Percentiles rank a stretch among this genome's conserved stretches.
phyloP scores from a whole-genome alignment of 2,329 filamentous ascomycete genomes.

The Aspergillus felis region DNA sequence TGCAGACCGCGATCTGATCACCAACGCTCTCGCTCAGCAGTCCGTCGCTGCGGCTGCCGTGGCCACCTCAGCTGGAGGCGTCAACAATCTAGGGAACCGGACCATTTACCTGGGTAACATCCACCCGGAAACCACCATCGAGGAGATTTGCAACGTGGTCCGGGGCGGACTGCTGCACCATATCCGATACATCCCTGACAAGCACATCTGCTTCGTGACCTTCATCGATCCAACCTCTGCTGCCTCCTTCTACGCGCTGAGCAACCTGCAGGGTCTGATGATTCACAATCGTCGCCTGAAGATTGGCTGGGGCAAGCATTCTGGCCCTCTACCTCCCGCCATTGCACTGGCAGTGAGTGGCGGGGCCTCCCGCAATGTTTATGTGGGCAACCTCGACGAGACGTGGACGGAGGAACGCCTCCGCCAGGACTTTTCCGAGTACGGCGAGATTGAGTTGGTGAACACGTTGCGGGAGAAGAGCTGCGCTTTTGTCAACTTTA shows the following conservation, averaged over 20 bases:
- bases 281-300: constrained; percentile 97
- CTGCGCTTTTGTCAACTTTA: constrained; percentile 99
- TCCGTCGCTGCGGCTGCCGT: constrained; percentile 96
- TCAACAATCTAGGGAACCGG: constrained; percentile 94
- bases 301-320: constrained; percentile 99
- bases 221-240: constrained; percentile 98
- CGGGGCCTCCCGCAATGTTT: constrained; percentile 96
- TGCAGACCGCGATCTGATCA: constrained; percentile 93
- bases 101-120: constrained; percentile 99
- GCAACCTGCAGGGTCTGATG: constrained; percentile 97
- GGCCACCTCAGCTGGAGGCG: constrained; percentile 90
- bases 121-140: constrained; percentile 96
- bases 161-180: constrained; percentile 93
- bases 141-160: constrained; percentile 99
- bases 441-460: constrained; percentile 94
- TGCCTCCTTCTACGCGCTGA: constrained; percentile 94
- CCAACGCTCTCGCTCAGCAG: constrained; percentile 92
- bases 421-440: constrained; percentile 94
- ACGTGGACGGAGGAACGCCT: constrained; percentile 95
- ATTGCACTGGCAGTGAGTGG: constrained; percentile 95
- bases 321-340: constrained; percentile 87
- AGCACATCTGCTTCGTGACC: constrained; percentile 99
- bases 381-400: constrained; percentile 95
- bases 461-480: constrained; percentile 98
- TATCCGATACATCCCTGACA: constrained; percentile 98